Percentiles rank a stretch among this genome's conserved stretches.
phyloP scores from a whole-genome alignment of 371 early-diverging fungal species.

The Vairimorpha necatrix region DNA sequence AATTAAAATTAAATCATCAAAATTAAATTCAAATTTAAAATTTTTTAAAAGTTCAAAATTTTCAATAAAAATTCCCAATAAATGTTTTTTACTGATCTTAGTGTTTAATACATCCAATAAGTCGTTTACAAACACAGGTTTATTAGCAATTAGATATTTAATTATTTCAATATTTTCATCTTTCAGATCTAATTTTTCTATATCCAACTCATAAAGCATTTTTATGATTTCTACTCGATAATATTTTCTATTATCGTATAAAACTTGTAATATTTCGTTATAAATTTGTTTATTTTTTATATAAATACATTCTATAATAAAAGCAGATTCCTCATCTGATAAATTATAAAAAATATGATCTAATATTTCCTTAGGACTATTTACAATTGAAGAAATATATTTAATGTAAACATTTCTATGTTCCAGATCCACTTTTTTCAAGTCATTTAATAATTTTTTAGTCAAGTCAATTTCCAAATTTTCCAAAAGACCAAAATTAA shows the following conservation, averaged over 20 bases:
- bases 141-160: constrained; percentile 11
- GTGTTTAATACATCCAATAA: constrained; percentile 7
- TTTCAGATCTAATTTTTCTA: constrained; percentile 3
- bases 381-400: background rate
- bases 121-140: constrained; percentile 10
- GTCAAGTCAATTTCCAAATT: background rate
- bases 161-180: constrained; percentile 25
- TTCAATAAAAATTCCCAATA: constrained; percentile 8
- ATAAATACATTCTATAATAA: constrained; percentile 12
- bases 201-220: background rate
- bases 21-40: constrained; percentile 15
- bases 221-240: constrained; percentile 14
- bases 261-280: background rate
- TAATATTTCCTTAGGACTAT: constrained; percentile 8
- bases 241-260: constrained; percentile 26
- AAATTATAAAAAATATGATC: background rate
- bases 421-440: background rate
- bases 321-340: constrained; percentile 1
- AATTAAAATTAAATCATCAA: constrained; percentile 16
- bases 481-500: background rate
- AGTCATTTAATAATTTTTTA: background rate
- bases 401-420: background rate
- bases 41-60: constrained; percentile 14
- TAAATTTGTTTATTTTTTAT: constrained; percentile 12
- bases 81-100: constrained; percentile 1